Conservation (phyloP, 495 filamentous ascomycete genomes). For the Trichoderma orchidacearum region DNA sequence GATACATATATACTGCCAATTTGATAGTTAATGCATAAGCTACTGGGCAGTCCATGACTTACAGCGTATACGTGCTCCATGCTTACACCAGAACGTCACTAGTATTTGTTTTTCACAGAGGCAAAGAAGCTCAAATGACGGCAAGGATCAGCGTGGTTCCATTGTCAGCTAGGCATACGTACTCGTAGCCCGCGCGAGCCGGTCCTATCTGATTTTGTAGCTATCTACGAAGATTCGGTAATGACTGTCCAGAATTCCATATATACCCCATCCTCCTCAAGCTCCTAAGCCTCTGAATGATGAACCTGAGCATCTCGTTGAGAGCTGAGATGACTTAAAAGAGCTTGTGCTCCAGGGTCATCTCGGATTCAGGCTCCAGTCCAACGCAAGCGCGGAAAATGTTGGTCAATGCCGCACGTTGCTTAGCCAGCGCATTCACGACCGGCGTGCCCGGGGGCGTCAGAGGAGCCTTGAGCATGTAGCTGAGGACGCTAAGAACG, state of each 20-base stretch:
- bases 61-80: too few relatives aligned
- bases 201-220: neutral
- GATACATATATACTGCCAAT: too few relatives aligned
- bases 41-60: too few relatives aligned
- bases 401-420: slow-evolving; percentile 87
- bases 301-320: neutral
- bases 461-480: slow-evolving; percentile 98
- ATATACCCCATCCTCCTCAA: neutral
- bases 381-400: slow-evolving; percentile 98
- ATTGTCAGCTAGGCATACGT: neutral
- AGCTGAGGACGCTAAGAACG: slow-evolving; percentile 94
- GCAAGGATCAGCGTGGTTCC: neutral
- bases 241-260: neutral
- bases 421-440: slow-evolving; percentile 92
- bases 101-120: too few relatives aligned
- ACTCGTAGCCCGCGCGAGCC: neutral
- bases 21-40: too few relatives aligned
- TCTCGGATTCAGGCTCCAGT: slow-evolving; percentile 94
- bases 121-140: neutral
- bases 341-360: slow-evolving; percentile 99
- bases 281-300: neutral
- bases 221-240: neutral
- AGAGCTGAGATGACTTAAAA: slow-evolving; percentile 31
- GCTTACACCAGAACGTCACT: too few relatives aligned
- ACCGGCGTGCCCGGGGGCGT: slow-evolving; percentile 94